Conservation (phyloP, 192 early-diverging fungal genomes). For the Backusella liffmaniae region DNA sequence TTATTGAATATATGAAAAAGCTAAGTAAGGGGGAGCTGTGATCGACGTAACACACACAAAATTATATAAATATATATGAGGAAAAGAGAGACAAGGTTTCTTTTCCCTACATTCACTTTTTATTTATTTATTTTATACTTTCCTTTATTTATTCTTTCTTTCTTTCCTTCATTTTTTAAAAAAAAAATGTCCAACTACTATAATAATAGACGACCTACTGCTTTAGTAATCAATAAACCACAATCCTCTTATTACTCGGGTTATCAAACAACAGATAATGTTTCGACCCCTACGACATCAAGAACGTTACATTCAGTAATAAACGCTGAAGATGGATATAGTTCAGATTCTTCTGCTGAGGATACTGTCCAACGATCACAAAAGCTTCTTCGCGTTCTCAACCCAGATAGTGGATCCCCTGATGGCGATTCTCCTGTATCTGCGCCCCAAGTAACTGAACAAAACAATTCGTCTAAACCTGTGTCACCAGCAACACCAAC, state of each 20-base stretch:
- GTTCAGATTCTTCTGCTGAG: neutral
- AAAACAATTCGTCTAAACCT: neutral
- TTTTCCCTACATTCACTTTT: neutral
- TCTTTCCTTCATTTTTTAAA: neutral
- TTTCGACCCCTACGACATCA: neutral
- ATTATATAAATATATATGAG: neutral
- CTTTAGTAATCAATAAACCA: neutral
- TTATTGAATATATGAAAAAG: neutral
- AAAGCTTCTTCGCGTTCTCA: neutral
- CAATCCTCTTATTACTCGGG: neutral
- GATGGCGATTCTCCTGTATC: neutral
- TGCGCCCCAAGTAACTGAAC: neutral
- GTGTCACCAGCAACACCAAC: neutral
- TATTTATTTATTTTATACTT: neutral
- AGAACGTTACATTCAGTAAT: neutral
- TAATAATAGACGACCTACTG: neutral
- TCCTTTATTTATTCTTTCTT: neutral
- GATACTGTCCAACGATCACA: neutral
- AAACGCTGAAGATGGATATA: conserved; percentile 6
- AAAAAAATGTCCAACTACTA: neutral
- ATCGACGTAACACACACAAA: neutral
- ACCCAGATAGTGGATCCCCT: neutral
- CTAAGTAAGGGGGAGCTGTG: neutral
- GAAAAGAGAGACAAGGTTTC: neutral
- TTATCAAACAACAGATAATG: neutral